These are phyloP conservation scores for Gautieria morchelliformis DNA, from an alignment of 768 basidiomycete genomes.

Conservation along the genomic window DNA sequence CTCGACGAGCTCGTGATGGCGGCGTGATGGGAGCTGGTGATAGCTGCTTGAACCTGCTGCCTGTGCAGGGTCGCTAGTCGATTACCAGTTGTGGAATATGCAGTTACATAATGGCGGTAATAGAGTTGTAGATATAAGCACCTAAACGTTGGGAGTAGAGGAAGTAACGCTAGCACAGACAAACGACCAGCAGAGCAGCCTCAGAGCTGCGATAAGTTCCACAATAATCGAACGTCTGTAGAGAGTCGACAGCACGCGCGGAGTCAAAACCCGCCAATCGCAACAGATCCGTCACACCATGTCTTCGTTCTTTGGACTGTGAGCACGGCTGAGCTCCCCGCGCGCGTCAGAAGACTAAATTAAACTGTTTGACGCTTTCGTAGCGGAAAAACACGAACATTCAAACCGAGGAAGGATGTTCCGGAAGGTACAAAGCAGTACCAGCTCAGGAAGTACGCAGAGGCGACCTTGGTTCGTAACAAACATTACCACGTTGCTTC, in stretches of 20 bases:
- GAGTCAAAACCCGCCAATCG: not conserved
- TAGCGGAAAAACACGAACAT: slow-evolving; percentile 87
- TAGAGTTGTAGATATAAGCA: too few relatives aligned
- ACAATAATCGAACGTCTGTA: too few relatives aligned
- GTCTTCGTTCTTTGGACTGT: slow-evolving; percentile 89
- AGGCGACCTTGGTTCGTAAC: slow-evolving; percentile 75
- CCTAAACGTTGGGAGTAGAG: too few relatives aligned
- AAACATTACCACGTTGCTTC: not conserved
- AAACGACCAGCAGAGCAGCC: too few relatives aligned
- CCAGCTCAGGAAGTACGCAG: slow-evolving; percentile 94
- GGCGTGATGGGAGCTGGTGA: not conserved
- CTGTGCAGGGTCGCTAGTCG: not conserved
- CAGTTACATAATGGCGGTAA: too few relatives aligned
- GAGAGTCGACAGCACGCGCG: not conserved
- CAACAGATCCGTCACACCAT: slow-evolving; percentile 26
- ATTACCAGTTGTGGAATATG: too few relatives aligned
- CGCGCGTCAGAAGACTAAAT: slow-evolving; percentile 1
- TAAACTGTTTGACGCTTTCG: slow-evolving; percentile 1
- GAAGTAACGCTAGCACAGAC: too few relatives aligned
- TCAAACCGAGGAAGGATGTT: slow-evolving; percentile 92
- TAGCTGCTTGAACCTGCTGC: too few relatives aligned
- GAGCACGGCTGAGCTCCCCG: slow-evolving; percentile 23
- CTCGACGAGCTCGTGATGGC: not conserved
- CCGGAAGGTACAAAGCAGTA: slow-evolving; percentile 97
- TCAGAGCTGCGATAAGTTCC: too few relatives aligned